Percentiles rank a stretch among this genome's conserved stretches.
Evolutionary conservation across 208 protist species (phyloP).

Genomic region (Crithidia sp.): DNA sequence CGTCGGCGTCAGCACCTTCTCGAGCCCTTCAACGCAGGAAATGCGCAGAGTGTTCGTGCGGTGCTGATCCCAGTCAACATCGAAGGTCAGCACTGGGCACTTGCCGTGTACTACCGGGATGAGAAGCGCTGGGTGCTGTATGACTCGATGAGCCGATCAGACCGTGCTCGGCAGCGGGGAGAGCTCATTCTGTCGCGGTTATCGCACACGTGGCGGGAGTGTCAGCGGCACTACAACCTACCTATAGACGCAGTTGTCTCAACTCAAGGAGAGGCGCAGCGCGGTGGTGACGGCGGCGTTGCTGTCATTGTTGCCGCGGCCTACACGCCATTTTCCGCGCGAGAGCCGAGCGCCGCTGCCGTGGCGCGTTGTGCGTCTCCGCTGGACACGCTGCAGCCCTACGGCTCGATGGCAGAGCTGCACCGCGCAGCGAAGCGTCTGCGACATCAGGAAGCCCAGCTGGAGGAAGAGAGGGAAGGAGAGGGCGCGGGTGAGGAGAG

Average conservation of each 20-base stretch:
- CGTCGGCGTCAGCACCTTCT: conserved; percentile 67
- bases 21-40: conserved; percentile 31
- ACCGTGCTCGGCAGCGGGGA: conserved; percentile 21
- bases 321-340: conserved; percentile 3
- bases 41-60: conserved; percentile 38
- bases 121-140: conserved; percentile 57
- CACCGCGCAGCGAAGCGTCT: conserved; percentile 29
- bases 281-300: not conserved
- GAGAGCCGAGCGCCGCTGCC: not conserved
- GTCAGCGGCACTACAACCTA: conserved; percentile 33
- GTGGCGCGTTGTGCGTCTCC: not conserved
- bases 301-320: not conserved
- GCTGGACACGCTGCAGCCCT: conserved; percentile 28
- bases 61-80: conserved; percentile 83
- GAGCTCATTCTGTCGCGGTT: conserved; percentile 38
- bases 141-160: conserved; percentile 62
- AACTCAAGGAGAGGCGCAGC: not conserved
- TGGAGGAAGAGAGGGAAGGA: conserved; percentile 7
- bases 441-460: conserved; percentile 26
- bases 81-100: conserved; percentile 71
- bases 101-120: conserved; percentile 65
- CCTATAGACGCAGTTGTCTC: not conserved
- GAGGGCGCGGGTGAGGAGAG: not conserved
- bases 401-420: conserved; percentile 19
- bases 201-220: conserved; percentile 49